phyloP scores from a whole-genome alignment of 306 rosid species.

The Vachellia pachyceras region DNA sequence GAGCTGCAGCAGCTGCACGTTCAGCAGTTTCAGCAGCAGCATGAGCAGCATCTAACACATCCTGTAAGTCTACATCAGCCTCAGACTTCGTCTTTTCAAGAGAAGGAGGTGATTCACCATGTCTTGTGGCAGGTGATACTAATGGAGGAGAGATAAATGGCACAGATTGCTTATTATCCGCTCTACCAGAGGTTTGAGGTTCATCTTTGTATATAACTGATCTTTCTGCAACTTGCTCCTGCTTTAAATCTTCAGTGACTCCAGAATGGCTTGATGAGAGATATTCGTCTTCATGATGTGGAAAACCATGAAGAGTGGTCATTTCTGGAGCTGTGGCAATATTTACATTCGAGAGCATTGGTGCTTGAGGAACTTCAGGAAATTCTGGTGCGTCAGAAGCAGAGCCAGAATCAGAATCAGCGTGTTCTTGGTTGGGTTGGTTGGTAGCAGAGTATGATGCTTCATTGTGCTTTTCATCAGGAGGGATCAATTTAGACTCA shows the following conservation, averaged over 20 bases:
- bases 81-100: conserved; percentile 60
- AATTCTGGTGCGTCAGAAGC: conserved; percentile 65
- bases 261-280: conserved; percentile 46
- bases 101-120: conserved; percentile 44
- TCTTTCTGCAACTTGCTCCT: conserved; percentile 41
- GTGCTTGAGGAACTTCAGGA: conserved; percentile 70
- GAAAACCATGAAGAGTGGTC: conserved; percentile 44
- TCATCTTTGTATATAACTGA: conserved; percentile 48
- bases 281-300: conserved; percentile 46
- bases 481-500: conserved; percentile 69
- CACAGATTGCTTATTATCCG: conserved; percentile 68
- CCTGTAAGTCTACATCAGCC: conserved; percentile 67
- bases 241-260: conserved; percentile 39
- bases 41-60: conserved; percentile 92
- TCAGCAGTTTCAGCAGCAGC: conserved; percentile 95
- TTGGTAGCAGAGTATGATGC: conserved; percentile 35
- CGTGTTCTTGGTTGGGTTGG: conserved; percentile 44
- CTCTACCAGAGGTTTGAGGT: conserved; percentile 55
- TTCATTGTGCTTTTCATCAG: conserved; percentile 74
- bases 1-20: conserved; percentile 92
- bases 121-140: conserved; percentile 53
- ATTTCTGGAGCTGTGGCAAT: conserved; percentile 62
- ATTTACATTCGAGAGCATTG: conserved; percentile 48
- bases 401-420: conserved; percentile 61
- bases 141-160: conserved; percentile 80